Percentiles rank a stretch among this genome's conserved stretches.
Evolutionary conservation across 164 flowering plant species (phyloP).

Genomic region (Annona squamosa): DNA sequence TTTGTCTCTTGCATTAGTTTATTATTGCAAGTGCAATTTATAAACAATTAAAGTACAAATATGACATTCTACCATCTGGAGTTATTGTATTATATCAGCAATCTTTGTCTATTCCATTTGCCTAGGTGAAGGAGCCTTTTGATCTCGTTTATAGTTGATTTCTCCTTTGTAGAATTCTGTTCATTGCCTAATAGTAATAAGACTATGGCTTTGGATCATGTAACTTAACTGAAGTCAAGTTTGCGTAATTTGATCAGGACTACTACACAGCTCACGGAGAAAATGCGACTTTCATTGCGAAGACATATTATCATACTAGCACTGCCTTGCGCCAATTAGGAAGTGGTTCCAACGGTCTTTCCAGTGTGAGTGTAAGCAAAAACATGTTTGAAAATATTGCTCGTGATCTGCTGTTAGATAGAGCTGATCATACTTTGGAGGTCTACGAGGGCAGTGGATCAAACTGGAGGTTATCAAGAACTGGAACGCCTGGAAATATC

Average conservation of each 20-base stretch:
- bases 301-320: slow-evolving; percentile 81
- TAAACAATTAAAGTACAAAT: too few species aligned
- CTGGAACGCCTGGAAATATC: slow-evolving; percentile 90
- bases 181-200: too few species aligned
- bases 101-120: too few species aligned
- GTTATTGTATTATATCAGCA: too few species aligned
- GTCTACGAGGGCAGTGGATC: slow-evolving; percentile 98
- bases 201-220: neutral
- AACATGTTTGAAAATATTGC: slow-evolving; percentile 94
- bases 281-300: slow-evolving; percentile 83
- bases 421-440: slow-evolving; percentile 82
- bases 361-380: slow-evolving; percentile 77
- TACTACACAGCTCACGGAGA: slow-evolving; percentile 95
- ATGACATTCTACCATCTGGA: too few species aligned
- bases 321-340: slow-evolving; percentile 83
- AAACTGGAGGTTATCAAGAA: slow-evolving; percentile 75
- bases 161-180: neutral
- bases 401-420: slow-evolving; percentile 85
- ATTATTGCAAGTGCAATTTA: too few species aligned
- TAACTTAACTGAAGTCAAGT: neutral
- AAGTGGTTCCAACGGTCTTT: slow-evolving; percentile 61
- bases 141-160: neutral
- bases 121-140: neutral
- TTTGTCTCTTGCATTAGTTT: too few species aligned
- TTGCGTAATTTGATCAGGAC: slow-evolving; percentile 40